These are phyloP conservation scores for Ascoidea asiatica DNA, from an alignment of 805 yeast species.

Conservation along the genomic window DNA sequence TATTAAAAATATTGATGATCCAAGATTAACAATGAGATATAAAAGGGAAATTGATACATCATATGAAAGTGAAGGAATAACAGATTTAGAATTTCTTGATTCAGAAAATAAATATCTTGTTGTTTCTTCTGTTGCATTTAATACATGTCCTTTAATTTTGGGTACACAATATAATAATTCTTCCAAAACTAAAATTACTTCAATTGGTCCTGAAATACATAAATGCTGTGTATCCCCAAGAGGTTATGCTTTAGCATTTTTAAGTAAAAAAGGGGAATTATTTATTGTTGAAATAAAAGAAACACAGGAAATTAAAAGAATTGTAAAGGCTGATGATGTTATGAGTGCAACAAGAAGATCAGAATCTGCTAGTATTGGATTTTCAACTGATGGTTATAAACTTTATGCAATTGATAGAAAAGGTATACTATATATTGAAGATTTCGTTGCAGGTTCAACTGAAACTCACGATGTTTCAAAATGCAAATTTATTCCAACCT, in stretches of 20 bases:
- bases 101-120: slow-evolving; percentile 41
- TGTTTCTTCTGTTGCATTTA: slow-evolving; percentile 46
- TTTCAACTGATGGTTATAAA: slow-evolving; percentile 72
- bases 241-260: slow-evolving; percentile 72
- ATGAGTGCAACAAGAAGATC: slow-evolving; percentile 57
- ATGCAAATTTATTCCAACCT: slow-evolving; percentile 8
- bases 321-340: slow-evolving; percentile 64
- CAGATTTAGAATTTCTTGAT: slow-evolving; percentile 64
- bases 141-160: slow-evolving; percentile 53
- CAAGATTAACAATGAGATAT: slow-evolving; percentile 57
- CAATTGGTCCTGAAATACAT: slow-evolving; percentile 73
- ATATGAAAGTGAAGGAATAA: slow-evolving; percentile 79
- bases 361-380: slow-evolving; percentile 69
- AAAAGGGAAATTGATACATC: slow-evolving; percentile 48
- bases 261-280: slow-evolving; percentile 68
- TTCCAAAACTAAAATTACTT: slow-evolving; percentile 47
- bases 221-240: slow-evolving; percentile 66
- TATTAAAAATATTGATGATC: slow-evolving; percentile 46
- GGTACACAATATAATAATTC: slow-evolving; percentile 44
- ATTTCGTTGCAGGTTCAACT: slow-evolving; percentile 79
- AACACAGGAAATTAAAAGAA: slow-evolving; percentile 33
- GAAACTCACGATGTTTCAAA: slow-evolving; percentile 49
- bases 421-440: slow-evolving; percentile 67
- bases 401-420: slow-evolving; percentile 68
- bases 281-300: slow-evolving; percentile 40